Evolutionary conservation across 78 protist species (phyloP).

Genomic region (Planoprotostelium fungivorum): DNA sequence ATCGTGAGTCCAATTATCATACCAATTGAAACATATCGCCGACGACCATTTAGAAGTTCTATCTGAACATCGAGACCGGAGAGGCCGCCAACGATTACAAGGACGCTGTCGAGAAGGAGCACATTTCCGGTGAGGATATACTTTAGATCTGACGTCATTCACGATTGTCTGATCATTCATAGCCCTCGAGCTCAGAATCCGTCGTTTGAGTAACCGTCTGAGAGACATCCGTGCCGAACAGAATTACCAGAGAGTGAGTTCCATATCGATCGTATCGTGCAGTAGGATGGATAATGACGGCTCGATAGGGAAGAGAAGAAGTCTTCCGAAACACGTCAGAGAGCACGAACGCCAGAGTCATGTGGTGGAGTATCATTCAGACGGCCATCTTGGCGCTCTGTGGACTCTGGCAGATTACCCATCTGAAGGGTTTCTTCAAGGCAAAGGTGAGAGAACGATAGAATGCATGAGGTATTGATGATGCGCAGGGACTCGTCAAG

Average conservation of each 20-base stretch:
- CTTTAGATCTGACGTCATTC: neutral
- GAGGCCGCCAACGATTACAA: slow-evolving; percentile 55
- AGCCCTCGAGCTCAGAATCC: slow-evolving; percentile 38
- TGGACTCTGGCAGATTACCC: slow-evolving; percentile 61
- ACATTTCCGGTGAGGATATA: slow-evolving; percentile 4
- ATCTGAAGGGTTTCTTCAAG: slow-evolving; percentile 17
- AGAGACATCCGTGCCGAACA: slow-evolving; percentile 59
- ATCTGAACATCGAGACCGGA: slow-evolving; percentile 27
- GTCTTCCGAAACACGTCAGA: slow-evolving; percentile 56
- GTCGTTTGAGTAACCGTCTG: slow-evolving; percentile 50
- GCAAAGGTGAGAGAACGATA: neutral
- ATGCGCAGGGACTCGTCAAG: neutral
- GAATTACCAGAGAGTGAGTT: slow-evolving; percentile 52
- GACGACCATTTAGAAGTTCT: slow-evolving; percentile 22
- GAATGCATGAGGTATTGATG: no score
- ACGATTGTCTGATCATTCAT: slow-evolving; percentile 6
- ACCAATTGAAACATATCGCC: neutral
- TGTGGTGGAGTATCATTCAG: slow-evolving; percentile 61
- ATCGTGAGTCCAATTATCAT: neutral
- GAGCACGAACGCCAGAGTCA: slow-evolving; percentile 45
- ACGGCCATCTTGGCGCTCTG: slow-evolving; percentile 27
- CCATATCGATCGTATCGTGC: no score
- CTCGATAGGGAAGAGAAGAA: slow-evolving; percentile 33
- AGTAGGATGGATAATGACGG: no score
- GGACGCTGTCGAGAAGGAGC: slow-evolving; percentile 53